Percentiles rank a stretch among this genome's conserved stretches.
phyloP scores from a whole-genome alignment of 163 green algal species.

The Chlamydomonas reinhardtii region DNA sequence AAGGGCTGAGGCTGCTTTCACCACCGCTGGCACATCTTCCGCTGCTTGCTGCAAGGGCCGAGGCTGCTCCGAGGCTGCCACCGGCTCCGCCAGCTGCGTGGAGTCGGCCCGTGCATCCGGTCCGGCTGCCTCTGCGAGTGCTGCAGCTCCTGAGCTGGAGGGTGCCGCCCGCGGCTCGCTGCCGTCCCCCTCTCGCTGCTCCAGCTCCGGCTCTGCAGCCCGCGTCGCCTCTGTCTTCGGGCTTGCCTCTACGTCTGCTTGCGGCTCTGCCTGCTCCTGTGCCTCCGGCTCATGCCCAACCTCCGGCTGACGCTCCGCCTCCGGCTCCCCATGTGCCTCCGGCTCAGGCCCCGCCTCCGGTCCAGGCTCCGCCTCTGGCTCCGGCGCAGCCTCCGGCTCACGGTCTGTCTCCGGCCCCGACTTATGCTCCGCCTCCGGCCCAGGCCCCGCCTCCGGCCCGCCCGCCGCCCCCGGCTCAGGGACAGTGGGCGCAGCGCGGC shows the following conservation, averaged over 20 bases:
- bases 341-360: neutral
- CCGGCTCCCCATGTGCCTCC: neutral
- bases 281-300: neutral
- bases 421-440: neutral
- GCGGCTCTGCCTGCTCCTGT: neutral
- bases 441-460: neutral
- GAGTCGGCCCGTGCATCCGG: too few species aligned
- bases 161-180: too few species aligned
- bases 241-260: neutral
- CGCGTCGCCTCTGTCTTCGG: neutral
- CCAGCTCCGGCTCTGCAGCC: neutral
- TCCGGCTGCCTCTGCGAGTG: too few species aligned
- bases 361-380: neutral
- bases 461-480: neutral
- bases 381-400: neutral
- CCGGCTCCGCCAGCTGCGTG: too few species aligned
- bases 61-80: too few species aligned
- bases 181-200: too few species aligned
- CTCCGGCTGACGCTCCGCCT: too few species aligned
- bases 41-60: too few species aligned
- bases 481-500: too few species aligned
- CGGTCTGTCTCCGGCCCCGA: neutral
- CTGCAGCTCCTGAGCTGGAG: too few species aligned
- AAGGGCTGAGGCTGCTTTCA: too few species aligned
- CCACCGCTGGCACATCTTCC: too few species aligned